Base-by-base conservation (phyloP, 768 basidiomycete genomes). In the Phanerochaete sordida region DNA sequence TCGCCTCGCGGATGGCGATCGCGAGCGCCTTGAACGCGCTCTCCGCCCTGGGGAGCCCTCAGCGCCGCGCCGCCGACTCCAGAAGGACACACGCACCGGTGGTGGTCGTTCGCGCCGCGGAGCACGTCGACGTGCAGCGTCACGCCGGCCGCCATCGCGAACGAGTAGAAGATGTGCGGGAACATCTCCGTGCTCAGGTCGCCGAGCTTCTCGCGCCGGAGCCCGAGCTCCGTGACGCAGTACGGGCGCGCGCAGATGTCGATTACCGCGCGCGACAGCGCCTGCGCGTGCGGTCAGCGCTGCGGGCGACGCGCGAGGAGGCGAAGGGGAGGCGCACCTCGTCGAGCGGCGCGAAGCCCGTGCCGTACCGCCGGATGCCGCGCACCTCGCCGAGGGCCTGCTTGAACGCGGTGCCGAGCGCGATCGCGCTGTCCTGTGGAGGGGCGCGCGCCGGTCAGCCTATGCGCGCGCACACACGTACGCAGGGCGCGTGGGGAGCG, bases 1-100 rank as follows among this genome's bases (percentile, higher is more conserved):
- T 90, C n/a, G 97, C 97, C 73, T 98, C 87, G 57, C 90, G 86
- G 65, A 99, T 95, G 9, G 96, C 97, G 35, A 99, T 79, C 0
- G 97, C 97, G 21, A 98, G 75, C 1, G 97, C 96, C 75, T 99
- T 99, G 84, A 99, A 99, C 3, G 96, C 94, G 2, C 95, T 94
- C 74, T 99, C 97, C 13, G 95, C 87, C 56, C 97, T 98, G 67
- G 16, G 19, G 26, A 35, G 23, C 37, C 1, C 16, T 56, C 30
- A 28, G 21, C 28, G 2, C n/a, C 28, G 49, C 28, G 15, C 45
- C 7, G 21, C 12, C 11, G 23, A 45, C 30, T 15, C n/a, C 24
- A 31, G 54, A 24, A 1, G n/a, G 19, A 4, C 30, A 24, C 13
- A 65, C 86, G 61, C 68, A 95, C 96, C 91, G 86, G 75, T 98